phyloP scores from a whole-genome alignment of 2,329 filamentous ascomycete species.

The Ceratocystis cubensis region DNA sequence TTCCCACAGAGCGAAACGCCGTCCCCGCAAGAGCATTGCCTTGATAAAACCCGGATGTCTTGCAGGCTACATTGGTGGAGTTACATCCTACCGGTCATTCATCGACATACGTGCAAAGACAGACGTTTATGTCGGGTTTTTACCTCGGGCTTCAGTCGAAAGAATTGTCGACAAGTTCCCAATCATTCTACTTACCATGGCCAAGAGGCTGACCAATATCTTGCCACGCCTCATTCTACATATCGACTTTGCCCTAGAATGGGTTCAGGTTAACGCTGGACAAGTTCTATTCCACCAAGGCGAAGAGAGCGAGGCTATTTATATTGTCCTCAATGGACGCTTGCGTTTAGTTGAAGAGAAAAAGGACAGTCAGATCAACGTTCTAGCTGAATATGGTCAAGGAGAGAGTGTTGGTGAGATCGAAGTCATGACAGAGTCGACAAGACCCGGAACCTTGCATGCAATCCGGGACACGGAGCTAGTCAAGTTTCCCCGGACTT shows the following conservation, averaged over 20 bases:
- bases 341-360: constrained; percentile 73
- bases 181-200: constrained; percentile 86
- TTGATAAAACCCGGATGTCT: constrained; percentile 89
- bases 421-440: constrained; percentile 90
- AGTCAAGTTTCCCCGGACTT: constrained; percentile 84
- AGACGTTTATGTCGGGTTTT: constrained; percentile 92
- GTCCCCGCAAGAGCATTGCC: constrained; percentile 57
- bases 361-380: constrained; percentile 67
- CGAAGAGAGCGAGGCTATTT: constrained; percentile 96
- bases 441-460: constrained; percentile 79
- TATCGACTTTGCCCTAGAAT: constrained; percentile 96
- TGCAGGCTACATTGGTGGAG: constrained; percentile 84
- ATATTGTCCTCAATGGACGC: constrained; percentile 90
- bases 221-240: constrained; percentile 82
- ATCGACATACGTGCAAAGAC: constrained; percentile 96
- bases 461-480: constrained; percentile 94
- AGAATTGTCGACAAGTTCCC: constrained; percentile 87
- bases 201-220: constrained; percentile 81
- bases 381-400: constrained; percentile 86
- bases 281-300: constrained; percentile 89
- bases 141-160: constrained; percentile 74
- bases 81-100: constrained; percentile 91
- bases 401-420: constrained; percentile 96
- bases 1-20: constrained; percentile 36
- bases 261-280: constrained; percentile 91